Base-by-base conservation (phyloP, 73 alveolate genomes). In the Paramecium octaurelia region DNA sequence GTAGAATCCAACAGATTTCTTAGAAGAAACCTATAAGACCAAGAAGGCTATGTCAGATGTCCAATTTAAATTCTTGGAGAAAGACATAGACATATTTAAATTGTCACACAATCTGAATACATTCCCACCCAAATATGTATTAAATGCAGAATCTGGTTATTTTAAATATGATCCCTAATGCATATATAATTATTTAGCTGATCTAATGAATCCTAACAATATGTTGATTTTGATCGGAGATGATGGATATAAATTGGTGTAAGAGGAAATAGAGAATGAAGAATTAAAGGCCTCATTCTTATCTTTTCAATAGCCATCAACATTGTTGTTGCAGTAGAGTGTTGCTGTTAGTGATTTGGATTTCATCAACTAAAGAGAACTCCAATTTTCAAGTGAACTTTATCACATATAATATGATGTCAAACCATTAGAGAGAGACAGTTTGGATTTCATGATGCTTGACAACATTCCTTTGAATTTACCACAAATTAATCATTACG, bases 71-170 rank as follows among this genome's bases (percentile, higher is more conserved):
- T 75, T 12, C 16, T 34, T 40, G 36, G 88, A 75, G 21, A 75
- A 75, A 36, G 88, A 75, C 18, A 36, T 36, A 29, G 88, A 75
- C 38, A 75, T 75, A 34, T 75, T 75, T n/a, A 75, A 75, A 75
- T 40, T 75, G 11, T 75, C 88, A 3, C 88, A 75, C 10, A 75
- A 75, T 40, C 60, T 75, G 0, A 75, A 75, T 75, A 75, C 88
- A 34, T 75, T 31, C 38, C 88, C 88, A 34, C 60, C 88, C 3
- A 75, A 75, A 40, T 36, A 75, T 75, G 60, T 75, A 14, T 20
- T 75, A 3, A 75, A 75, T 75, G 88, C 68, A 14, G 88, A 75
- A 36, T 14, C 35, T 16, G n/a, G 42, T n/a, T 75, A 34, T 36
- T 34, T 34, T 34, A 44, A 75, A 75, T 75, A 36, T 75, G 48